Evolutionary conservation across 208 protist genomes (phyloP).

Genomic region (Crithidia acanthocephali): DNA sequence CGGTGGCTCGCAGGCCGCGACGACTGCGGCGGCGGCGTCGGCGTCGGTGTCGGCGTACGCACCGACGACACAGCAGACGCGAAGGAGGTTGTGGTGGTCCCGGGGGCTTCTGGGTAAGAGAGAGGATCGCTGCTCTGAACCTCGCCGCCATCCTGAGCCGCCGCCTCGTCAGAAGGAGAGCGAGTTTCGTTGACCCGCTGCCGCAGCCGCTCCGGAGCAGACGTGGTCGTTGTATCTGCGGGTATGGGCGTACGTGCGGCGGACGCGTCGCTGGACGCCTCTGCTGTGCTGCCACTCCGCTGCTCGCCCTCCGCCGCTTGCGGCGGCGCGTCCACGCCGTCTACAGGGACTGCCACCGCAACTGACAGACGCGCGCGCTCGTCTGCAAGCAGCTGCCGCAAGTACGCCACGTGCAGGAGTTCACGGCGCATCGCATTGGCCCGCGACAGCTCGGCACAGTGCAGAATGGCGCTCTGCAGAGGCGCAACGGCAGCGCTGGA

Average conservation of each 20-base stretch:
- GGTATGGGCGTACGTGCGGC: background rate
- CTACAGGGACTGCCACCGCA: background rate
- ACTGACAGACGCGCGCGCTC: background rate
- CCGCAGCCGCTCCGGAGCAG: conserved; percentile 14
- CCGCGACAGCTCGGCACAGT: conserved; percentile 45
- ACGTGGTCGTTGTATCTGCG: background rate
- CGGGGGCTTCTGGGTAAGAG: background rate
- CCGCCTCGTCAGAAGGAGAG: background rate
- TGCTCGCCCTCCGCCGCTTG: background rate
- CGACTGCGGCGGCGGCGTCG: conserved; percentile 6
- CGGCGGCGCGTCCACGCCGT: background rate
- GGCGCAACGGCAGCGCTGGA: background rate
- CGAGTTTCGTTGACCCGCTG: conserved; percentile 20
- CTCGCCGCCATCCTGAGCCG: background rate
- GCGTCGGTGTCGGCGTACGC: background rate
- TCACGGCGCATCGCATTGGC: conserved; percentile 44
- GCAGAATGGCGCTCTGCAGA: conserved; percentile 28
- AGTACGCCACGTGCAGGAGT: conserved; percentile 41
- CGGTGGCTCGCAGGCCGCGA: background rate
- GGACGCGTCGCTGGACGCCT: background rate
- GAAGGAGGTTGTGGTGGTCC: background rate
- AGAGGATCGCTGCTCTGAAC: conserved; percentile 7
- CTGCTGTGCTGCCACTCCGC: background rate
- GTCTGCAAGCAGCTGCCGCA: conserved; percentile 36
- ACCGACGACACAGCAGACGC: too few relatives aligned